These are phyloP conservation scores for Sarocladiaceae sp. DNA, from an alignment of 2,329 filamentous ascomycete species.

Conservation along the genomic window DNA sequence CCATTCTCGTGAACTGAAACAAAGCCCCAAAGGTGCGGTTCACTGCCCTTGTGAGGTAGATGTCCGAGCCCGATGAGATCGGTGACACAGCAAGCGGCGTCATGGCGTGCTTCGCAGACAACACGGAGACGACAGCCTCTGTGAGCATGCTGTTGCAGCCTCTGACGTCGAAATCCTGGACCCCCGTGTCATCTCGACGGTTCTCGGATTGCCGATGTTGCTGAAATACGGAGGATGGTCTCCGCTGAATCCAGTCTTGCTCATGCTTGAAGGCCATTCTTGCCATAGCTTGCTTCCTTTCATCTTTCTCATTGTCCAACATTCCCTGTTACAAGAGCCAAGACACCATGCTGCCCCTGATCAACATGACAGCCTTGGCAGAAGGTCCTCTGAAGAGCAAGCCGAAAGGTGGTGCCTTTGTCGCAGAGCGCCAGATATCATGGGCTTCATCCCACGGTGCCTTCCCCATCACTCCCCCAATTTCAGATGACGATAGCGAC, in stretches of 20 bases:
- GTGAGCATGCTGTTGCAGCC: background rate
- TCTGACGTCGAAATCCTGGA: background rate
- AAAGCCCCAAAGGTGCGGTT: too few relatives aligned
- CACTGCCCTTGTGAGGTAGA: background rate
- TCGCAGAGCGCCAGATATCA: background rate
- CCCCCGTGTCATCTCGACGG: too few relatives aligned
- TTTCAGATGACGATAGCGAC: slow-evolving; percentile 9
- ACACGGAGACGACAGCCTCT: background rate
- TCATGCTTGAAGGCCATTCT: background rate
- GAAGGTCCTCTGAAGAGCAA: background rate
- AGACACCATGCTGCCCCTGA: background rate
- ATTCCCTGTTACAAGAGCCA: background rate
- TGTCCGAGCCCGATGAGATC: background rate
- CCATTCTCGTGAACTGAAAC: too few relatives aligned
- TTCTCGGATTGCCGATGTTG: too few relatives aligned
- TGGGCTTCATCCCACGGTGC: background rate
- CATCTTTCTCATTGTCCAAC: too few relatives aligned
- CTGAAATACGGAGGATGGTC: background rate
- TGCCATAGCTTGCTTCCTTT: background rate
- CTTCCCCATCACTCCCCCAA: slow-evolving; percentile 12
- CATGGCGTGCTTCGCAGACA: background rate
- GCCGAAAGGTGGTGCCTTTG: background rate
- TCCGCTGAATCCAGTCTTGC: background rate
- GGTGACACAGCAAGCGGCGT: background rate
- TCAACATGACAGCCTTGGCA: background rate